A percentile compares a stretch with the other conserved stretches of the same genome.
These are phyloP conservation scores for Chloromonas sp. DNA, from an alignment of 163 green algal species.

Conservation along the genomic window DNA sequence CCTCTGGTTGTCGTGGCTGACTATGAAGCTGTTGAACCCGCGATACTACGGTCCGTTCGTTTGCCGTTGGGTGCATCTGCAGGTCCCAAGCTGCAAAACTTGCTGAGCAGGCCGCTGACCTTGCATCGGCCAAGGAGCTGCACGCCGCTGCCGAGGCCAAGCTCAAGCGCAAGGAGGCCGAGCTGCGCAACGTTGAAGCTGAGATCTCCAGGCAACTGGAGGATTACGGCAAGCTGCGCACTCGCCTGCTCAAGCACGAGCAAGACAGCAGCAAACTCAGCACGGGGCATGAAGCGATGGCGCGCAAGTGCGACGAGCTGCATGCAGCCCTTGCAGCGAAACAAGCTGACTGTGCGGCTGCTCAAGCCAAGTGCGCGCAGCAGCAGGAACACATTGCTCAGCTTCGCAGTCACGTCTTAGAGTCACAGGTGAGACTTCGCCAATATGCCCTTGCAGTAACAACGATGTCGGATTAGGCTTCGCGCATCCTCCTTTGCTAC, in stretches of 20 bases:
- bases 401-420: too few species aligned
- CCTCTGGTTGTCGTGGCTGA: too few species aligned
- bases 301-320: neutral
- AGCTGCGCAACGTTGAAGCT: neutral
- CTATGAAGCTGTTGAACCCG: too few species aligned
- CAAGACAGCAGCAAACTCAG: neutral
- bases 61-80: too few species aligned
- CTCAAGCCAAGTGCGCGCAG: neutral
- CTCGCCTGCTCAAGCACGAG: neutral
- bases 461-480: too few species aligned
- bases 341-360: neutral
- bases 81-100: neutral
- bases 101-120: neutral
- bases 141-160: neutral
- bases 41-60: too few species aligned
- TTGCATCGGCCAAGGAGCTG: neutral
- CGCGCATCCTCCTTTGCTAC: too few species aligned
- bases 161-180: neutral
- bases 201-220: neutral
- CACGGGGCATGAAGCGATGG: neutral
- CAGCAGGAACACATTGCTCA: too few species aligned
- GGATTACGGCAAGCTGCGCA: neutral
- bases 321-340: neutral
- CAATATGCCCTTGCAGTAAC: too few species aligned
- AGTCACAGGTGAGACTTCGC: too few species aligned